Base-by-base conservation (phyloP, 495 filamentous ascomycete genomes). In the Eremomyces bilateralis region DNA sequence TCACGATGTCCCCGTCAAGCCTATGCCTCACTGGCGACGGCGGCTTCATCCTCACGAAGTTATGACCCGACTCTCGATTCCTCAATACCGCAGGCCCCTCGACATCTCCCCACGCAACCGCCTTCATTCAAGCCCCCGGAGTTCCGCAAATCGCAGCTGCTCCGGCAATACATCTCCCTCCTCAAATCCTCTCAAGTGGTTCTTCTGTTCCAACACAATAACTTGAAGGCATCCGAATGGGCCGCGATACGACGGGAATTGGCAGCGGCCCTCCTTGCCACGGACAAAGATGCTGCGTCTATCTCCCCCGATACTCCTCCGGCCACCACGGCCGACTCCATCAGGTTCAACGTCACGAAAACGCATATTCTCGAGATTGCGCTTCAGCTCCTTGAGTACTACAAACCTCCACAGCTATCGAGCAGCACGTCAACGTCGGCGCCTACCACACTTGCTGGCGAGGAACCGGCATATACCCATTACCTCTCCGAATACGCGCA, bases 131-230 rank as follows among this genome's bases (percentile, higher is more conserved):
- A 81, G 44, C 76, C 72, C 20, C 69, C 85, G 25, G 76, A 90
- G 43, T 68, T 73, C 49, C 79, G 88, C 42, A 91, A 94, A 60
- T 74, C 85, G n/a, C 85, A 95, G 53, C 73, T 97, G 29, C 75
- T 90, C 43, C 73, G 88, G 32, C 69, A 77, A 53, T 97, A 97
- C 60, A 85, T 84, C 38, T 90, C 90, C 4, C 64, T 94, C 40
- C 70, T 97, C 40, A 81, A 79, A 29, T 83, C 83, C 24, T 73
- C 79, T 13, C 83, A 88, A 30, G 57, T 95, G 17, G 74, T 92
- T 48, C 67, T 97, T 39, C 61, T 95, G 46, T 85, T 97, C 64
- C 85, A 95, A 57, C 88, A 95, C 65, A 92, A 84, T 65, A 95
- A 94, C 54, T 61, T 97, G 34, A 77, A 74, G 34, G 71, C 83